Evolutionary conservation across 2,329 filamentous ascomycete genomes (phyloP), one percentile per base, ranked within the genome.

Genomic region (Tolypocladium guangdongense): DNA sequence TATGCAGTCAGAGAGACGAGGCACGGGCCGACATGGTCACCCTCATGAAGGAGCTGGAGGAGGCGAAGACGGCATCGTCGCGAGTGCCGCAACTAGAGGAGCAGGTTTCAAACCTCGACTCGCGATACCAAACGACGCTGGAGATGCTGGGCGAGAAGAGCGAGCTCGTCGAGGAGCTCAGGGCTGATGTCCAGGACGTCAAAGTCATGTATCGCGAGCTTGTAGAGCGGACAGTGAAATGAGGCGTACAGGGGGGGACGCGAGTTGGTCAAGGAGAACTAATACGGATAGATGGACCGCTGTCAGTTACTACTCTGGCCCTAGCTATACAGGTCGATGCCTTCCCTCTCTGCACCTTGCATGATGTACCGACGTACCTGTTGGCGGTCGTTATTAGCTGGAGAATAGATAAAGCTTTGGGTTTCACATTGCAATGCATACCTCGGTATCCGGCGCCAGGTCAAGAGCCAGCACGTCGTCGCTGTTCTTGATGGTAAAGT

Each of bases 61-160:
- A 77, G 33, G 86, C 86, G 65, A 80, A 82, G 58, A 72, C 70
- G 2, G 80, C 81, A 2, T 80, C 83, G 16, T 68, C 74, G 51
- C 81, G 78, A 55, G 78, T 90, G 0, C 73, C 75, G 22, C 76
- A 79, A 55, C 68, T 96, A 16, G 86, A 95, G 67, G 72, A 70
- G 47, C 81, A 90, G 60, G 74, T 96, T 50, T 73, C 71, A 32
- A 80, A 82, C 43, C 74, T 96, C 58, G 84, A 88, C 63, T 75
- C 82, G 57, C 78, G 92, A 62, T 96, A 97, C 66, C 84, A 95
- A 66, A 93, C 90, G 16, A 95, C 90, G 55, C 75, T 99, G 52
- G 91, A 97, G 73, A 86, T 97, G 83, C 73, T 99, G 54, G 93
- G 93, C 1, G 93, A 99, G 79, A 96, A 96, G 80, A 96, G 90